phyloP scores from a whole-genome alignment of 177 flowering plant genomes.

The Vitis hybrid region DNA sequence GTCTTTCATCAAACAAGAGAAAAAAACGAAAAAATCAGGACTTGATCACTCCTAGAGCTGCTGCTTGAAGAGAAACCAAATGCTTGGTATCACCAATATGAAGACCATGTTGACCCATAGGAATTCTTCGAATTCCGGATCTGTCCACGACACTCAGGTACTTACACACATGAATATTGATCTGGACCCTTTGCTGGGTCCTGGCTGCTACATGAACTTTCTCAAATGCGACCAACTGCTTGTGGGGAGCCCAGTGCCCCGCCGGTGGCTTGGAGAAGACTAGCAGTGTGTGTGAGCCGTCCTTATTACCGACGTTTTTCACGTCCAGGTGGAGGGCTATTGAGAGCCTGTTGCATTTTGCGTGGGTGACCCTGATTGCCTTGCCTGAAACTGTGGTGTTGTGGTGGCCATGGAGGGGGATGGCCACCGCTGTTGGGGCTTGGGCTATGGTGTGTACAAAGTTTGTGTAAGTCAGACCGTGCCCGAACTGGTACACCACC shows the following conservation, averaged over 20 bases:
- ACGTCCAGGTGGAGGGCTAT: constrained; percentile 56
- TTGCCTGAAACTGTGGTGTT: constrained; percentile 18
- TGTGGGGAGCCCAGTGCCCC: constrained; percentile 64
- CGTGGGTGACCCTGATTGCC: constrained; percentile 66
- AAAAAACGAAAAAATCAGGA: constrained; percentile 2
- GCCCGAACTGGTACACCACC: constrained; percentile 82
- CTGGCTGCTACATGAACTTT: constrained; percentile 57
- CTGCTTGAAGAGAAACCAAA: constrained; percentile 51
- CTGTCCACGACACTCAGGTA: constrained; percentile 63
- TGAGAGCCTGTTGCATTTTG: constrained; percentile 51
- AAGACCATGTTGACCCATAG: constrained; percentile 71
- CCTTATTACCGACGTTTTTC: constrained; percentile 54
- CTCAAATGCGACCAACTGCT: constrained; percentile 72
- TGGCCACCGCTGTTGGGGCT: constrained; percentile 48
- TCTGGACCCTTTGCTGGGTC: constrained; percentile 33
- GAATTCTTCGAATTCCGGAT: constrained; percentile 65
- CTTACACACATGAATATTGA: constrained; percentile 76
- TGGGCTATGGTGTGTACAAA: constrained; percentile 47
- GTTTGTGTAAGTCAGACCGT: constrained; percentile 73
- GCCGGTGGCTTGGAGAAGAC: constrained; percentile 68
- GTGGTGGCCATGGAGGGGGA: constrained; percentile 54
- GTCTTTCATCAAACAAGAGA: background rate
- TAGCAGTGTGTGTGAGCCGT: constrained; percentile 70
- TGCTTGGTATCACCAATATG: constrained; percentile 62
- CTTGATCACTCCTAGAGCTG: constrained; percentile 39